Base-by-base conservation (phyloP, 768 basidiomycete genomes). In the Boletus fagicola region DNA sequence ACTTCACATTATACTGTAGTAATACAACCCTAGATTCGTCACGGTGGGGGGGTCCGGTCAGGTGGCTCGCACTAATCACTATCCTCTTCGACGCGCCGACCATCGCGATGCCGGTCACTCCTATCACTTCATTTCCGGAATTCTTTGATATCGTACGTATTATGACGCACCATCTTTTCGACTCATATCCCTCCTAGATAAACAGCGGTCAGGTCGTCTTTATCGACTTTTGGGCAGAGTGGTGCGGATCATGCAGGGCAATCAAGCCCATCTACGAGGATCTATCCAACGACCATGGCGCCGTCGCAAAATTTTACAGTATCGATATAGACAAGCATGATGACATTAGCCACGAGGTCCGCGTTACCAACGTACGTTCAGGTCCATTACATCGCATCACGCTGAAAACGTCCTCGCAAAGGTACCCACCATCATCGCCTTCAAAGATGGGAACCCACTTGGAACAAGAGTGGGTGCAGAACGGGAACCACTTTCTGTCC, bases 301-400 rank as follows among this genome's bases (percentile, higher is more conserved):
- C 39, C 5, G 39, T 42, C 15, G 45, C 59, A 28, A 36, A 36
- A 3, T 60, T 48, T 11, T 62, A 62, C 40, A 52, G 48, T 5
- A 9, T 58, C 35, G 47, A 60, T 22, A 31, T 56, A 20, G 88
- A 88, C 62, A 74, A 73, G 4, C 33, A 53, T 3, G 61, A 59
- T 1, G n/a, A 57, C 20, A n/a, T 56, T 11, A 2, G 18, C 7
- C 49, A 62, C 5, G 60, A 62, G 12, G 53, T 62, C 36, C 35
- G 53, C 39, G 10, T 57, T 12, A 58, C 39, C 26, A 51, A 5
- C 20, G 44, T 57, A 33, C 16, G 55, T 36, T 11, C 26, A n/a
- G 40, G 20, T 24, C n/a, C 22, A 6, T 26, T 16, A 9, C 11
- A 20, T 15, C 3, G 3, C n/a, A 5, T 22, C 13, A 15, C 33